phyloP scores from a whole-genome alignment of 176 grass and related monocot species.

The Thinopyrum elongatum region DNA sequence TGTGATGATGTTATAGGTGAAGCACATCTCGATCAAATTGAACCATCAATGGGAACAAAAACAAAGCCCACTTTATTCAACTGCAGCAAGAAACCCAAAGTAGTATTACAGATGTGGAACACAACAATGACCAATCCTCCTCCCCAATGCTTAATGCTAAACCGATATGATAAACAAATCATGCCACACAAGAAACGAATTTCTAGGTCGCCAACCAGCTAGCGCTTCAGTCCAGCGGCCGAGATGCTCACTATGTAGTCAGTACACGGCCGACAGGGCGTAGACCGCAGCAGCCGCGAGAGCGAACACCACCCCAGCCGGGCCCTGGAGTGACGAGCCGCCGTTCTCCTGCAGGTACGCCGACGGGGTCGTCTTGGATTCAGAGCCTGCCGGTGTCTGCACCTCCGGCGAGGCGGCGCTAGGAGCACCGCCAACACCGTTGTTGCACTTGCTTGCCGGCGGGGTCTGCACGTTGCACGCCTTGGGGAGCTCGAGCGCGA shows the following conservation, averaged over 20 bases:
- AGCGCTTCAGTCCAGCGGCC: background rate
- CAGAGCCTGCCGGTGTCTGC: background rate
- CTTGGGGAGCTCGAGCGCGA: conserved; percentile 49
- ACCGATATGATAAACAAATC: background rate
- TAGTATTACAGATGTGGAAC: background rate
- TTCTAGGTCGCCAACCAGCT: background rate
- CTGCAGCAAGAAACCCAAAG: too few relatives aligned
- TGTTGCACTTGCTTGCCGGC: conserved; percentile 59
- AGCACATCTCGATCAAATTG: too few relatives aligned
- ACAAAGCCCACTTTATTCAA: too few relatives aligned
- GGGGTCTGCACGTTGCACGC: conserved; percentile 73
- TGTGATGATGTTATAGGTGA: too few relatives aligned
- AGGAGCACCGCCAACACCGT: background rate
- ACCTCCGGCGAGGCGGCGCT: background rate
- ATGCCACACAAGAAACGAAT: background rate
- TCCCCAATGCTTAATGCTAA: background rate
- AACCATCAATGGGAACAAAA: too few relatives aligned
- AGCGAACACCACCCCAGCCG: conserved; percentile 1
- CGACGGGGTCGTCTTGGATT: conserved; percentile 39
- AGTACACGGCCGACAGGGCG: background rate
- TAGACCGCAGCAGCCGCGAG: conserved; percentile 18
- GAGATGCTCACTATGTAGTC: background rate
- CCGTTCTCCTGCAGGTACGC: conserved; percentile 17
- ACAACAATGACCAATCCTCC: background rate
- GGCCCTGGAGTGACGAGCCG: conserved; percentile 14